Evolutionary conservation across 306 rosid species (phyloP), one percentile per base, ranked within the genome.

Genomic region (Cucurbita argyrosperma): DNA sequence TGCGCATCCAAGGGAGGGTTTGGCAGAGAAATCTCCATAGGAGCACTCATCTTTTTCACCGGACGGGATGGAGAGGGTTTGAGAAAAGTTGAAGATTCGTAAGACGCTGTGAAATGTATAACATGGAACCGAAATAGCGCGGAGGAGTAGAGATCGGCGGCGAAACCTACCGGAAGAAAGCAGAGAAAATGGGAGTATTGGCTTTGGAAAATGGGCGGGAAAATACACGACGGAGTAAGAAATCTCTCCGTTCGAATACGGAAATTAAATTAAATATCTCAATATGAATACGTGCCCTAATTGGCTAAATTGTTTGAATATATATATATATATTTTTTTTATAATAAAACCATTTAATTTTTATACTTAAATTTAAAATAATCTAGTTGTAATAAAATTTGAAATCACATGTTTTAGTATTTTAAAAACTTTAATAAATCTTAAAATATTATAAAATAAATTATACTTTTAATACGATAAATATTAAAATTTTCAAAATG

Each of bases 1-100:
- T 58, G 77, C 80, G 77, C 68, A 56, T 73, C 78, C 58, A 50
- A 75, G 23, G 52, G 45, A 45, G 83, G 89, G 75, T 76, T 81
- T 71, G 84, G 87, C 55, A 71, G 47, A 39, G 86, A 60, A 75
- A 82, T 60, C 64, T 94, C 98, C 99, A 94, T 94, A 7, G 92
- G 86, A 80, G 79, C 80, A 72, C 82, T 83, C 96, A 88, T 86
- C 81, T 79, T 77, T 59, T 69, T 19, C 74, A 69, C 56, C 4
- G 52, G 5, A 21, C 3, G 9, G 6, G 73, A 7, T 62, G 64
- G 38, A 9, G 37, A 50, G 43, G 76, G 5, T 30, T 52, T 52
- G 62, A 37, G 62, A 21, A 52, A 2, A 30, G 55, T 14, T 72
- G 40, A 55, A 42, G 42, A 73, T 12, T 39, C 14, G 67, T 3